These are phyloP conservation scores for Sparassis latifolia DNA, from an alignment of 1,284 basidiomycete genomes.

Conservation along the genomic window DNA sequence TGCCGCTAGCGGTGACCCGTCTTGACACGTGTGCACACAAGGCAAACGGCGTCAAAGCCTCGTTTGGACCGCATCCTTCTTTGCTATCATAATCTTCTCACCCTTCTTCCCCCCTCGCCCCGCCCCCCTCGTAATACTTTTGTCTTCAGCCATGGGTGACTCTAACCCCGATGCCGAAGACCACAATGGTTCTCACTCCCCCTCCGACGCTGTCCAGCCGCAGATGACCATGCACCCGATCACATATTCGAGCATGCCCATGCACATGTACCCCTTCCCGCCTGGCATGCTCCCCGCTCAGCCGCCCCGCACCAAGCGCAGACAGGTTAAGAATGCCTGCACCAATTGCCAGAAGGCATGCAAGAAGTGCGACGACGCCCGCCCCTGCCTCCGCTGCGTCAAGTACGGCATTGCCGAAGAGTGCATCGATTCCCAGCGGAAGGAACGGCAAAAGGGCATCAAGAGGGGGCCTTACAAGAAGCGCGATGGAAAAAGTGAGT, in stretches of 20 bases:
- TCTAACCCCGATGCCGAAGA: constrained; percentile 34
- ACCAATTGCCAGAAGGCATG: constrained; percentile 86
- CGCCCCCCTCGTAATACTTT: constrained; percentile 10
- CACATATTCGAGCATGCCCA: constrained; percentile 46
- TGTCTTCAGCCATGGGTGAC: constrained; percentile 22
- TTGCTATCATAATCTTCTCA: constrained; percentile 12
- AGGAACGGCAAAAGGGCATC: constrained; percentile 80
- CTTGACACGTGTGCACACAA: constrained; percentile 15
- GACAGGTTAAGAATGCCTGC: constrained; percentile 88
- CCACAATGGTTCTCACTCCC: constrained; percentile 25
- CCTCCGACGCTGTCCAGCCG: constrained; percentile 37
- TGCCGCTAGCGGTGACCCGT: constrained; percentile 8
- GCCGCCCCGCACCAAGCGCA: constrained; percentile 64
- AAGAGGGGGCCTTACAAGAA: constrained; percentile 92
- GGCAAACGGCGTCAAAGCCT: constrained; percentile 10
- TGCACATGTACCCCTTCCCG: constrained; percentile 65
- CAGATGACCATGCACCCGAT: constrained; percentile 46
- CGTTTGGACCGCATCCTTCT: constrained; percentile 18
- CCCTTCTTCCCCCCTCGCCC: constrained; percentile 12
- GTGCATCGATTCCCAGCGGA: constrained; percentile 76
- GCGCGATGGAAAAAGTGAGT: constrained; percentile 78
- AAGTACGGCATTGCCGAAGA: constrained; percentile 79
- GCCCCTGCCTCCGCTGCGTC: constrained; percentile 81
- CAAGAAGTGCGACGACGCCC: constrained; percentile 86
- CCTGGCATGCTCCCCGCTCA: constrained; percentile 38